Evolutionary conservation across 331 rosid species (phyloP), one percentile per base, ranked within the genome.

Genomic region (Malus hybrid): DNA sequence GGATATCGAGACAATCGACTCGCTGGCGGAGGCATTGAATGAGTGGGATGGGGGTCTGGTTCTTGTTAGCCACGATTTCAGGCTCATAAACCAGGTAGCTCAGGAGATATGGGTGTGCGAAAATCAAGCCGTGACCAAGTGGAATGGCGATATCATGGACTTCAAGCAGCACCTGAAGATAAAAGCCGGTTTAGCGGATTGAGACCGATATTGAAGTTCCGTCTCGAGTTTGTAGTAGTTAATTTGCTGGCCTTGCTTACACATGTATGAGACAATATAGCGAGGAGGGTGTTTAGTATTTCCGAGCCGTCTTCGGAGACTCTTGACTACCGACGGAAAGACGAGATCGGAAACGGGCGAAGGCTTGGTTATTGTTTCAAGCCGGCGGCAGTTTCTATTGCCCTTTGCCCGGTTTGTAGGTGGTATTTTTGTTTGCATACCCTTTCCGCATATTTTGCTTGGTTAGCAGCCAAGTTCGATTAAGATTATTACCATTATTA

Each of bases 11-110:
- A 95, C 97, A 29, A 95, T 95, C 1, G 99, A 95, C 83, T 95
- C 99, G 0, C 74, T 95, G 83, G 99, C 99, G 0, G 99, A 92
- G 77, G 99, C 99, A 42, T 68, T 95, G 88, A 95, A 95, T 58
- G 99, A 95, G 83, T 92, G 99, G 99, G 99, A 95, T 68, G 99
- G 99, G 60, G 99, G 99, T 19, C 0, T 95, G 86, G 99, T 95
- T 66, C 97, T 95, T 63, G 97, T 95, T 58, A 95, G 99, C 78
- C 99, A 95, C 58, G 99, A 95, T 75, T 95, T 95, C 82, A 90
- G 99, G 88, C 97, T 95, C 81, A 95, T 95, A 67, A 95, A 95
- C 84, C 99, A 95, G 79, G 97, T 95, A 3, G 99, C 99, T 50
- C 82, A 89, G 74, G 97, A 95, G 82, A 95, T 95, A 63, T 92